Percentiles rank a stretch among this genome's conserved stretches.
Conservation (phyloP, 768 basidiomycete species). For the Rhodotorula diobovata region DNA sequence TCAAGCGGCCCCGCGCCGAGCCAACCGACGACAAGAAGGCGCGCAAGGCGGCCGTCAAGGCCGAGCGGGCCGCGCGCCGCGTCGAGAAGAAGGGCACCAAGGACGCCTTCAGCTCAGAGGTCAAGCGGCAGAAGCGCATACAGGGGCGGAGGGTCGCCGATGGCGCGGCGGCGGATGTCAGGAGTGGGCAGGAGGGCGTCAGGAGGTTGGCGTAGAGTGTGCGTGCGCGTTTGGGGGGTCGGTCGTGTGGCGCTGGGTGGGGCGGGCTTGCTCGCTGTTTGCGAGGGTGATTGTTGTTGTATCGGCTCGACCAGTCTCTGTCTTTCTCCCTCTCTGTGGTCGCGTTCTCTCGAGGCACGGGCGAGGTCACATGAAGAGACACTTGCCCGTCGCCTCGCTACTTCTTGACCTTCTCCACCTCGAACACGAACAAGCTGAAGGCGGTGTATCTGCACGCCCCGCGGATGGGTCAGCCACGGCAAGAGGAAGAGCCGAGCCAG, state of each 20-base stretch:
- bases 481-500: too few relatives aligned
- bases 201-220: slow-evolving; percentile 21
- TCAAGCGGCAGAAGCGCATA: slow-evolving; percentile 47
- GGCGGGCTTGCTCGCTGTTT: not conserved
- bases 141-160: slow-evolving; percentile 31
- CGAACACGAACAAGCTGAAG: slow-evolving; percentile 31
- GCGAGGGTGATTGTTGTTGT: not conserved
- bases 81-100: slow-evolving; percentile 52
- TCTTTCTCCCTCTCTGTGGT: not conserved
- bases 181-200: slow-evolving; percentile 30
- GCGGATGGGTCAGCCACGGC: not conserved
- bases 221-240: not conserved
- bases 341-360: not conserved
- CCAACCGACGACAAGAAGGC: slow-evolving; percentile 53
- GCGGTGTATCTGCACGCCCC: slow-evolving; percentile 2
- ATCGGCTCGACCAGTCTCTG: not conserved
- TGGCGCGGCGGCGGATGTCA: slow-evolving; percentile 37
- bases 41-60: slow-evolving; percentile 52
- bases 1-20: slow-evolving; percentile 70
- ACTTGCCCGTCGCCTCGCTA: not conserved
- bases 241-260: too few relatives aligned
- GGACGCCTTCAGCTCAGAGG: slow-evolving; percentile 50
- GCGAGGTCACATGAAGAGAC: too few relatives aligned
- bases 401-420: slow-evolving; percentile 29
- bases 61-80: slow-evolving; percentile 50